Base-by-base conservation (phyloP, 257 asterid genomes). In the Nicotiana benthamiana region DNA sequence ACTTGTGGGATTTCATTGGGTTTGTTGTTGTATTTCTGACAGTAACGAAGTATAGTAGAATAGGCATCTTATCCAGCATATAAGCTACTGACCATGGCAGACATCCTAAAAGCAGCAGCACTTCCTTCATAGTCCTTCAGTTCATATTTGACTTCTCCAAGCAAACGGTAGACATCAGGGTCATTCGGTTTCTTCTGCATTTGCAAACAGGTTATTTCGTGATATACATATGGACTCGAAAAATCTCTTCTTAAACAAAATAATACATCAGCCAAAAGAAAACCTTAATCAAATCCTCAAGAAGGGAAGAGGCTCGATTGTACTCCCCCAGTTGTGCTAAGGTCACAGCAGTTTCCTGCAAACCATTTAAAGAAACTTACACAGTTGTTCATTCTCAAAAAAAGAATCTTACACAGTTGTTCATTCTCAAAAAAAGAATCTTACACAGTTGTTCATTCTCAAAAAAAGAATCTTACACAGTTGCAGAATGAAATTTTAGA, bases 311-410 rank as follows among this genome's bases (percentile, higher is more conserved):
- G 81, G 97, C 91, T 84, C 86, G 85, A 86, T 77, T 88, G 83
- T 92, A 93, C 80, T 93, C 99, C 84, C 93, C 89, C 90, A 95
- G 82, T 87, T 95, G 93, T 43, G 90, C 88, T 83, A 95, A 88
- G 85, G 97, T 93, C 79, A 92, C 97, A 70, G 97, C 97, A 87
- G 97, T 94, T 84, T 97, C 99, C 99, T 93, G 85, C 61, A 80
- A 81, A 81, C 52, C 70, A 72, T 82, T 57, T 34, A 72, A 80
- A 62, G 53, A 70, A 82, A 24, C 48, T 79, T n/a, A 52, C 79
- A 61, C 66, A 43, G 81, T 53, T 80, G 84, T 40, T 40, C 48
- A 8, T 40, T 40, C 12, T 40, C 12, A 9, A 40, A 40, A 40
- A 72, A 80, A 62, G 53, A 70, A 82, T 20, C 48, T 80, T n/a